These are phyloP conservation scores for Akebia trifoliata DNA, from an alignment of 164 flowering plant species.

Conservation along the genomic window DNA sequence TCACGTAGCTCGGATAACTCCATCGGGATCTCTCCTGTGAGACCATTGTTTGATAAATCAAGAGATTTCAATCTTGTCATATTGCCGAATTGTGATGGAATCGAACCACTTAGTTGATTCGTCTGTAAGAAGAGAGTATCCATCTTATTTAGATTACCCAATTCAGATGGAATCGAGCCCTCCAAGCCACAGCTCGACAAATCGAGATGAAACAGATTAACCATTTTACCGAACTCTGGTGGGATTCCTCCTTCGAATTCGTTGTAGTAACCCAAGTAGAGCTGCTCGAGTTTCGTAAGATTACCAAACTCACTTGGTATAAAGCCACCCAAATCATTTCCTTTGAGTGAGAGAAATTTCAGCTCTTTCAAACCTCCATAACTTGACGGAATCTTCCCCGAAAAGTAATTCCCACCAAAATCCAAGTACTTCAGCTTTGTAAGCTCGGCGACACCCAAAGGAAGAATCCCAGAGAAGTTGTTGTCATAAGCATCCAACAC, in stretches of 20 bases:
- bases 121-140: constrained; percentile 59
- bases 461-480: constrained; percentile 44
- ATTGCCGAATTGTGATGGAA: constrained; percentile 50
- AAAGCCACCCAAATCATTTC: constrained; percentile 47
- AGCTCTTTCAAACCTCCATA: constrained; percentile 46
- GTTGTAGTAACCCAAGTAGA: constrained; percentile 59
- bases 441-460: constrained; percentile 32
- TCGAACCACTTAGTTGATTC: constrained; percentile 46
- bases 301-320: constrained; percentile 59
- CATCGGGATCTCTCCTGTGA: constrained; percentile 53
- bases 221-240: constrained; percentile 47
- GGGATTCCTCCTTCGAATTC: constrained; percentile 53
- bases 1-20: constrained; percentile 40
- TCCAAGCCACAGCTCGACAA: constrained; percentile 46
- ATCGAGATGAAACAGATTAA: constrained; percentile 45
- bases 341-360: constrained; percentile 40
- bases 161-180: constrained; percentile 52
- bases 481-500: constrained; percentile 59
- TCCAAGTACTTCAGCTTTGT: constrained; percentile 40
- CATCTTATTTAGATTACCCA: constrained; percentile 43
- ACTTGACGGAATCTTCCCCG: constrained; percentile 40
- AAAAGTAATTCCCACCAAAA: constrained; percentile 63
- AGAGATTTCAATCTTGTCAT: constrained; percentile 44
- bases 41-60: constrained; percentile 58
- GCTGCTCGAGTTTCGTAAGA: constrained; percentile 43